Evolutionary conservation across 257 asterid genomes (phyloP), one percentile per base, ranked within the genome.

Genomic region (Penstemon davidsonii): DNA sequence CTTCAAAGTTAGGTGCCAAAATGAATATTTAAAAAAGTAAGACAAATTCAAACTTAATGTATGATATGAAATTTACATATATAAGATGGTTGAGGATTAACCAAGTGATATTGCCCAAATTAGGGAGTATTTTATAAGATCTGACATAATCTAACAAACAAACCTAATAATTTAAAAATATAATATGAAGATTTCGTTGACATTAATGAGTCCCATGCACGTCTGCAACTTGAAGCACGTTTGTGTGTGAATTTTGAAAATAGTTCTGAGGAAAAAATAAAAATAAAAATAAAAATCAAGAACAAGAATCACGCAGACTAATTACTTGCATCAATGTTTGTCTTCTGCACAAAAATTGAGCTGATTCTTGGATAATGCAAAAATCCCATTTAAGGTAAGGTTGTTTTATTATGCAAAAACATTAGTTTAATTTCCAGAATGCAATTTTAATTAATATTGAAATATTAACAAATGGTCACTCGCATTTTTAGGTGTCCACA

Each of bases 401-500:
- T 25, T 25, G 51, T 41, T 7, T 8, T 43, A 38, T 9, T 19
- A n/a, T 51, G 19, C 6, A 8, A 18, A 19, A n/a, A 45, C 50
- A 19, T 36, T n/a, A 25, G 9, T 19, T 19, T 33, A 3, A 13
- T 10, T 38, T 11, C 15, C 15, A 0, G 13, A 37, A 50, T 66
- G 65, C 56, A 62, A 59, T 42, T 54, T 43, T 54, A 7, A 38
- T 25, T 25, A 25, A 2, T 25, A 25, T 25, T 25, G 33, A 2
- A 25, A 25, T 2, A 25, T 25, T 25, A 74, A 70, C 55, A 66
- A 61, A 70, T 38, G 92, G 85, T 33, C 59, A 36, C 49, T 62
- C 86, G 82, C 74, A 69, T 25, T 60, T 73, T 61, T 73, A 73
- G 92, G 72, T 67, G 76, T 72, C 78, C 18, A 18, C 71, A 37